A percentile compares a stretch with the other conserved stretches of the same genome.
These are phyloP conservation scores for Dacryopinax spathularia DNA, from an alignment of 768 basidiomycete genomes.

Conservation along the genomic window DNA sequence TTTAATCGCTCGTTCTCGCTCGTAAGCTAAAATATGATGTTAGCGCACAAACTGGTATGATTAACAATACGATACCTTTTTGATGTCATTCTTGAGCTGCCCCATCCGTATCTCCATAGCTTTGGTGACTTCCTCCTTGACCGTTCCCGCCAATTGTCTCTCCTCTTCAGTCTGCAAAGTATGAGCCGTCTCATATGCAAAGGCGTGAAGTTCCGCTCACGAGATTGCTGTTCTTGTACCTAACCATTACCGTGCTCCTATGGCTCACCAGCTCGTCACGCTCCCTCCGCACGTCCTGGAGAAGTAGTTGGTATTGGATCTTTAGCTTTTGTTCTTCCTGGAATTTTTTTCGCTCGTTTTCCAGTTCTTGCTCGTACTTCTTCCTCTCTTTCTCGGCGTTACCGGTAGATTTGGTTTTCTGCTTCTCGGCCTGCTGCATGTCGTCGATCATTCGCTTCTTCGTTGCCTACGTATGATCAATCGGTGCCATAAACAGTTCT, in stretches of 20 bases:
- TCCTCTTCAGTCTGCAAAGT: no score
- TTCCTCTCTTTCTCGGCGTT: neutral
- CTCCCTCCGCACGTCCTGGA: neutral
- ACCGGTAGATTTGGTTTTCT: neutral
- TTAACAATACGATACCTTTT: no score
- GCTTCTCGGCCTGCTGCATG: neutral
- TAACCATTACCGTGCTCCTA: neutral
- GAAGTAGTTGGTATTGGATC: neutral
- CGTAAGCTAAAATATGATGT: no score
- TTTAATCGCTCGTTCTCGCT: no score
- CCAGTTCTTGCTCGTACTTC: neutral
- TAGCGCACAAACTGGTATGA: no score
- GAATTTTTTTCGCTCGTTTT: neutral
- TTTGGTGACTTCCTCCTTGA: no score
- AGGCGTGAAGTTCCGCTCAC: neutral
- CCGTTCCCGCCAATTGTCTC: no score
- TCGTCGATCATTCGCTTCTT: neutral
- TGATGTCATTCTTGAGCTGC: no score
- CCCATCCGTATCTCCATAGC: no score
- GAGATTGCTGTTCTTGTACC: neutral
- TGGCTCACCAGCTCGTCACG: neutral
- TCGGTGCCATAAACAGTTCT: neutral
- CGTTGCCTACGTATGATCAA: neutral
- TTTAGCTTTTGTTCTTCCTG: neutral
- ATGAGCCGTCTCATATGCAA: no score